These are phyloP conservation scores for Globisporangium spiculum DNA, from an alignment of 352 stramenopile species.

Conservation along the genomic window DNA sequence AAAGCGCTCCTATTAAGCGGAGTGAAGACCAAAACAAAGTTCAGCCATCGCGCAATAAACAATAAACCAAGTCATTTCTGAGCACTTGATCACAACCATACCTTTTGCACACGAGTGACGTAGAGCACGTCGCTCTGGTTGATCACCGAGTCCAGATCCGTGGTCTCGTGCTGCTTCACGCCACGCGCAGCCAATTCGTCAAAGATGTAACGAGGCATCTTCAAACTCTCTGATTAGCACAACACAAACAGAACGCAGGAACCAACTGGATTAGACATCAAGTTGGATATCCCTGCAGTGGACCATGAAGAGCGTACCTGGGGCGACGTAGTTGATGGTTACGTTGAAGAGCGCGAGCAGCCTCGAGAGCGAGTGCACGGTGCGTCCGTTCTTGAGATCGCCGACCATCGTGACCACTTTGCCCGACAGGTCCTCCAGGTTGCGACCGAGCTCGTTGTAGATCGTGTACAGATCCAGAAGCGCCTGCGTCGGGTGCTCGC, in stretches of 20 bases:
- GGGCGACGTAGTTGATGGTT: constrained; percentile 92
- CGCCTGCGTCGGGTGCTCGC: constrained; percentile 98
- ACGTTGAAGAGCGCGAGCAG: constrained; percentile 92
- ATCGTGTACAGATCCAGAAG: constrained; percentile 99
- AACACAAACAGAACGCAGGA: not conserved
- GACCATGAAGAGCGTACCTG: constrained; percentile 23
- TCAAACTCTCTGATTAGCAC: constrained; percentile 45
- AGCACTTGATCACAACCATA: not conserved
- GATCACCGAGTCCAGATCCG: constrained; percentile 86
- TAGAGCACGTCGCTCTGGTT: constrained; percentile 96
- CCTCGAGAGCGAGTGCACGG: constrained; percentile 96
- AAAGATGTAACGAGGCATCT: constrained; percentile 83
- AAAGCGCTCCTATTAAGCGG: constrained; percentile 90
- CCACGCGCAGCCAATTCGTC: constrained; percentile 65
- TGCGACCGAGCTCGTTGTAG: constrained; percentile 79
- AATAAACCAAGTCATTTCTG: not conserved
- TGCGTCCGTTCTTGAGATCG: constrained; percentile 99
- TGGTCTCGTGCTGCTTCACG: constrained; percentile 86
- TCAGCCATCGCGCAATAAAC: not conserved
- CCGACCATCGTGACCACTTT: constrained; percentile 97
- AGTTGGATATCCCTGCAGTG: not conserved
- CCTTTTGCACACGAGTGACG: constrained; percentile 97
- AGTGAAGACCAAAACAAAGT: not conserved
- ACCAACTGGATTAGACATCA: not conserved
- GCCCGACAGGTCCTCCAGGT: constrained; percentile 50